Evolutionary conservation across 768 basidiomycete genomes (phyloP), one percentile per base, ranked within the genome.

Genomic region (Termitomyces heimii): DNA sequence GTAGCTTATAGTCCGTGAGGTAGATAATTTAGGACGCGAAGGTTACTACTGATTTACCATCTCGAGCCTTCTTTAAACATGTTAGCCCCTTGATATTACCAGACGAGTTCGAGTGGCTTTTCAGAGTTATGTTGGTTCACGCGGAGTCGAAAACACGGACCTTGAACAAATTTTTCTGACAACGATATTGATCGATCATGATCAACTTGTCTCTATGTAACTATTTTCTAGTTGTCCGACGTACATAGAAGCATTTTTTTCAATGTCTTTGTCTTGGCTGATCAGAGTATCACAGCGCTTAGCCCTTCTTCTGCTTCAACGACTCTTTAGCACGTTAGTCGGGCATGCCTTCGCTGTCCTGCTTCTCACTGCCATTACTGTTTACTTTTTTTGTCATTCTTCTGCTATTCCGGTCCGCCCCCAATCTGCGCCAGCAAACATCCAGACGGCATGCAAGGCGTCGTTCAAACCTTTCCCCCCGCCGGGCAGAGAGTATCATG

Each of bases 381-480:
- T 20, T 45, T 39, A 16, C 51, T 24, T 44, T 53, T 32, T 22
- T 58, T 31, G 24, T 52, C 32, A n/a, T 45, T 44, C 20, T 32
- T 46, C 40, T 32, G 28, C 10, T 37, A 5, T 51, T 47, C 34
- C 28, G 31, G n/a, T 62, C 43, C 12, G 42, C 39, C 31, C 49
- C 48, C 49, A 37, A 45, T 46, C 57, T 61, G 53, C 24, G 26
- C 22, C 52, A 40, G 43, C 29, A 47, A 52, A 20, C 55, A 5
- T 43, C 55, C 48, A 31, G 42, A 42, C 47, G 50, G 24, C 43
- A 35, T 42, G 58, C 54, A 28, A 42, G 47, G 47, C 61, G 58
- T 53, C 61, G 46, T 54, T 44, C 31, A 32, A 46, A 53, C n/a
- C 32, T 51, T 48, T 47, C 37, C 7, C 54, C 62, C 39, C 55